Conservation (phyloP, 139 green algal genomes). For the Eudorina sp. region DNA sequence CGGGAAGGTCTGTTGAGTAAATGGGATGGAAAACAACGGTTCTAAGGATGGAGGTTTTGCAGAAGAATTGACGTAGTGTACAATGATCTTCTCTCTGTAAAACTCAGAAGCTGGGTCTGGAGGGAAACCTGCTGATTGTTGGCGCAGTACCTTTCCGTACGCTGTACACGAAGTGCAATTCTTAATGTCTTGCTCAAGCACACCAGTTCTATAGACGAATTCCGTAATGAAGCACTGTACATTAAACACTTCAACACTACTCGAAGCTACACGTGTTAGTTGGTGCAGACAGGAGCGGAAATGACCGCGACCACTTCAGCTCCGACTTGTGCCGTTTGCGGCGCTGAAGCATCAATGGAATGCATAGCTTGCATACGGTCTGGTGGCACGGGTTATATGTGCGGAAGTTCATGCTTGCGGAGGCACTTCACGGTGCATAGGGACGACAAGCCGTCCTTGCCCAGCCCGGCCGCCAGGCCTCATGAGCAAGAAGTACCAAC, state of each 20-base stretch:
- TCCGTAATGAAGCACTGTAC: background rate
- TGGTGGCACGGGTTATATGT: background rate
- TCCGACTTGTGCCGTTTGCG: background rate
- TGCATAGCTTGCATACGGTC: constrained; percentile 15
- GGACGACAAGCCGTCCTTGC: background rate
- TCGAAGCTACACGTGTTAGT: too few relatives aligned
- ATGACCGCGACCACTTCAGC: constrained; percentile 2
- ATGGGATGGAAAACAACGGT: too few relatives aligned
- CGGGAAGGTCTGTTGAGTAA: too few relatives aligned
- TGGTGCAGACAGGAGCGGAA: background rate
- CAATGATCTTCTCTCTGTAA: too few relatives aligned
- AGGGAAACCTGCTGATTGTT: too few relatives aligned
- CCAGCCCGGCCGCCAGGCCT: background rate
- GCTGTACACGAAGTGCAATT: too few relatives aligned
- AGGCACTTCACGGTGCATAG: background rate
- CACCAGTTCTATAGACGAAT: background rate
- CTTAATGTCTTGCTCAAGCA: background rate
- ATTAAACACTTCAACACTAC: background rate
- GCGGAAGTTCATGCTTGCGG: background rate
- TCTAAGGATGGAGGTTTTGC: too few relatives aligned
- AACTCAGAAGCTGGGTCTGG: too few relatives aligned
- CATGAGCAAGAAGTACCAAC: background rate
- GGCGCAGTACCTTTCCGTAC: too few relatives aligned
- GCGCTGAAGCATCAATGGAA: background rate
- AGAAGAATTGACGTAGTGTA: too few relatives aligned